A percentile compares a stretch with the other conserved stretches of the same genome.
These are phyloP conservation scores for Penicillium sp. DNA, from an alignment of 2,329 filamentous ascomycete genomes.

Conservation along the genomic window DNA sequence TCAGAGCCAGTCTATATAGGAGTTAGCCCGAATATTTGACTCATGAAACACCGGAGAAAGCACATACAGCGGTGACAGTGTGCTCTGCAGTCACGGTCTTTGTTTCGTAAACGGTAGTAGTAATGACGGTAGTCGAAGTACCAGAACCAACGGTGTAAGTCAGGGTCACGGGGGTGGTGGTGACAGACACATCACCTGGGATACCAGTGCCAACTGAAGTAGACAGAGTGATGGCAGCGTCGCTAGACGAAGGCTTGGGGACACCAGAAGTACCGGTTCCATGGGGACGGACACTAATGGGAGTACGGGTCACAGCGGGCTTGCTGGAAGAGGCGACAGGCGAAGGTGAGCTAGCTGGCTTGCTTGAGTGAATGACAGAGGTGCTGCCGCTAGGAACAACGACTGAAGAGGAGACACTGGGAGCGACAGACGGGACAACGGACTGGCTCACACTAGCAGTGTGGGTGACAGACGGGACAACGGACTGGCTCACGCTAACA, in stretches of 20 bases:
- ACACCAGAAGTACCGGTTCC: conserved; percentile 8
- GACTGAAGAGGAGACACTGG: conserved; percentile 7
- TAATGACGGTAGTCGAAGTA: conserved; percentile 35
- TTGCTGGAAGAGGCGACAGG: not conserved
- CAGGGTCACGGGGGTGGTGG: conserved; percentile 30
- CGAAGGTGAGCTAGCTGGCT: not conserved
- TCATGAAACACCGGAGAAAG: not conserved
- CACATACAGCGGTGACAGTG: conserved; percentile 30
- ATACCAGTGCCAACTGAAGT: conserved; percentile 25
- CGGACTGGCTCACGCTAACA: conserved; percentile 2
- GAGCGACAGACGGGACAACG: conserved; percentile 11
- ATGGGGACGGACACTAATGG: conserved; percentile 2
- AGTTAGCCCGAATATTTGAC: not conserved
- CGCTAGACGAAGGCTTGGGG: conserved; percentile 6
- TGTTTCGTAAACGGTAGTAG: conserved; percentile 39
- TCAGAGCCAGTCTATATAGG: conserved; percentile 9
- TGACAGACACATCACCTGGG: conserved; percentile 12
- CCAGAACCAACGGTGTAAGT: conserved; percentile 43
- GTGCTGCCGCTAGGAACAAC: not conserved
- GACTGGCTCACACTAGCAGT: conserved; percentile 10
- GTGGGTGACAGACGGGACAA: conserved; percentile 3
- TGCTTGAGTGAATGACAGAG: conserved; percentile 4
- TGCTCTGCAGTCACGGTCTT: conserved; percentile 30
- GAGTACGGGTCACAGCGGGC: conserved; percentile 7
- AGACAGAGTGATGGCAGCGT: conserved; percentile 8